Evolutionary conservation across 2,329 filamentous ascomycete genomes (phyloP), one percentile per base, ranked within the genome.

Genomic region (Fusarium veterinarium): DNA sequence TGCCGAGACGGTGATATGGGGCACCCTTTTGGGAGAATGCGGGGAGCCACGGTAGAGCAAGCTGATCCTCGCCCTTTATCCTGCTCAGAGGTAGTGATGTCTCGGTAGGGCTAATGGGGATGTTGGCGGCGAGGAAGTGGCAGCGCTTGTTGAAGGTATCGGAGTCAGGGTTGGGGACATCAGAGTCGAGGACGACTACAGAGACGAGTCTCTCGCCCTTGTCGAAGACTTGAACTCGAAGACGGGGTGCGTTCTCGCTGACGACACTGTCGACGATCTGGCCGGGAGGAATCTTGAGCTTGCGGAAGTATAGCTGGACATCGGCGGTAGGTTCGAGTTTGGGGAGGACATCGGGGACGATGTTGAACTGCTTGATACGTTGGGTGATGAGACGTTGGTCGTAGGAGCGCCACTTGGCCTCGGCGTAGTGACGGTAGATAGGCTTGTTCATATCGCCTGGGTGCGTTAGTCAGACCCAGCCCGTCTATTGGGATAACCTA

Each of bases 401-500:
- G 85, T 96, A 95, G 72, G 90, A 87, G 76, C 92, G 91, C 96
- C 96, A 99, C 85, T 97, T 95, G 77, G 88, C 86, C 79, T 97
- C 90, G 68, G 95, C 94, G 56, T 98, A 91, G 82, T 93, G 89
- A 73, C 95, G 93, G 86, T 99, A 99, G 80, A 99, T 95, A 71
- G 95, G 95, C 82, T 97, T 97, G 85, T 90, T 92, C 94, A 98
- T 95, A 82, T 98, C 95, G 73, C 93, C 95, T 98, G 74, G 9
- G 7, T 23, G 6, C 16, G 60, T 72, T 49, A 63, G 60, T 52
- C 28, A 10, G 35, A 6, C 17, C 16, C 16, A n/a, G 20, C 7
- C 16, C 0, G 6, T 37, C n/a, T 9, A 42, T 41, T 42, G 37
- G 16, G 45, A 17, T 8, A 37, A 25, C 55, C 19, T 85, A 97